Percentiles rank a stretch among this genome's conserved stretches.
phyloP scores from a whole-genome alignment of 2,329 filamentous ascomycete genomes.

The Pezicula neosporulosa region DNA sequence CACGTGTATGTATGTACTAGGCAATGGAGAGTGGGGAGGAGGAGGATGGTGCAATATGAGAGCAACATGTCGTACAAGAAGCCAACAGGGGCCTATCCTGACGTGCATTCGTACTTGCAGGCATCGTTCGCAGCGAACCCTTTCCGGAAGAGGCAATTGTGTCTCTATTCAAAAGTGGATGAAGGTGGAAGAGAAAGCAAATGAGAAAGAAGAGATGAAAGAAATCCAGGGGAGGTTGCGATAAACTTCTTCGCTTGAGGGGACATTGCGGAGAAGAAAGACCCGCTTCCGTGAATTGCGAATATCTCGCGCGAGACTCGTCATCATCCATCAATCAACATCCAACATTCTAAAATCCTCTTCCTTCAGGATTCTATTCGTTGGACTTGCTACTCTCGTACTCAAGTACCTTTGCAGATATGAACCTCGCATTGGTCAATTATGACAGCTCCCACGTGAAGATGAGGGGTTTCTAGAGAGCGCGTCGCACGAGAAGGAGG shows the following conservation, averaged over 20 bases:
- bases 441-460: not conserved
- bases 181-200: not conserved
- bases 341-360: not conserved
- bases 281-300: constrained; percentile 1
- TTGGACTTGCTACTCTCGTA: too few relatives aligned
- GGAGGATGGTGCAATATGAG: not conserved
- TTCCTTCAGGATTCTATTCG: too few relatives aligned
- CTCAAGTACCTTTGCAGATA: too few relatives aligned
- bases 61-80: not conserved
- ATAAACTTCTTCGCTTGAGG: not conserved
- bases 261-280: not conserved
- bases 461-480: not conserved
- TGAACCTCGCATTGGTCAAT: not conserved
- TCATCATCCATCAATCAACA: constrained; percentile 18
- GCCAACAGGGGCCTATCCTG: not conserved
- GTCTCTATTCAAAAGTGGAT: not conserved
- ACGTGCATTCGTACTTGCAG: not conserved
- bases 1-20: not conserved
- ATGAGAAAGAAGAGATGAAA: not conserved
- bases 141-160: not conserved
- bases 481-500: not conserved
- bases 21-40: not conserved
- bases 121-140: not conserved
- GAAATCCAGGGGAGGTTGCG: not conserved
- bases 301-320: constrained; percentile 11